Base-by-base conservation (phyloP, 176 grass and related monocot species). In the Rhynchospora tenuis region DNA sequence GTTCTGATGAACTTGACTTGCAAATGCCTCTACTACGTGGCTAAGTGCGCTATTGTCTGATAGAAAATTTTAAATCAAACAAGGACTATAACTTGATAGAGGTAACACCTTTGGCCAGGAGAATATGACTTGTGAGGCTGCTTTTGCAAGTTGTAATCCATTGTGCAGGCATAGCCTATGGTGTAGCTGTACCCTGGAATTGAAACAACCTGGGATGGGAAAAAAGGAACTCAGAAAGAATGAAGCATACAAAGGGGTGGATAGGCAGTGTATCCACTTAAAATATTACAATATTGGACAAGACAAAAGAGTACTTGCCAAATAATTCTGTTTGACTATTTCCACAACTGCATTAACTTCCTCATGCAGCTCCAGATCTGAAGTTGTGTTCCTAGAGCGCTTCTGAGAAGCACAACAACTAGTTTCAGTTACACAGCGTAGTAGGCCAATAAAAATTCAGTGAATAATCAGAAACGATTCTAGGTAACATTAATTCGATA, bases 141-240 rank as follows among this genome's bases (percentile, higher is more conserved):
- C 62, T 87, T 83, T 79, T 98, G 95, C 67, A 90, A 88, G 84
- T 98, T 98, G 86, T 98, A 98, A 87, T 98, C 92, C 64, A 86
- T 91, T 59, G 91, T 64, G 73, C 87, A 90, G 31, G 88, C 82
- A 86, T 87, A 94, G 17, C 95, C 92, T 86, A 98, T 94, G 77
- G 92, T 79, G 63, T 91, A 86, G 71, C 83, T 98, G 71, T 98
- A 95, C 59, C 92, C 89, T 24, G 95, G 95, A 52, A 98, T 58
- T 8, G 95, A 98, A 84, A 98, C 87, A 89, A 98, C 85, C 95
- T 98, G 81, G 8, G 42, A 46, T 29, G 7, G 31, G 7, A 84
- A 80, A 84, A 80, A 23, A 28, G 61, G 14, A 87, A 47, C 48
- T 29, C 10, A 51, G 71, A 71, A 16, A 51, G 45, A 74, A 74